Evolutionary conservation across 331 rosid genomes (phyloP).

Genomic region (Cydonia oblonga): DNA sequence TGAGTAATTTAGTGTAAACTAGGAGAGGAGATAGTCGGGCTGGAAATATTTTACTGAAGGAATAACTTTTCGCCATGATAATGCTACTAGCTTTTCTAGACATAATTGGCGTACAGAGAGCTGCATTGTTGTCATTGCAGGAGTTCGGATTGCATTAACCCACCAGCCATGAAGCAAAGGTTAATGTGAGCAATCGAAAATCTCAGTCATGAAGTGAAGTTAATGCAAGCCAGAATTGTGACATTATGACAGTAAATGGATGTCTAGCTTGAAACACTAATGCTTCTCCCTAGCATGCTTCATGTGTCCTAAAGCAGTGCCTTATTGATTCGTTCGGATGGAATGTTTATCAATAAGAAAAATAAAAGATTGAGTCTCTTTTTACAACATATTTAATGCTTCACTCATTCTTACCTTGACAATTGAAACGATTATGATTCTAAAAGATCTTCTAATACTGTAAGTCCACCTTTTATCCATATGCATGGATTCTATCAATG

Average conservation of each 20-base stretch:
- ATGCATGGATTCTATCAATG: neutral
- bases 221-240: neutral
- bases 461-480: neutral
- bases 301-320: neutral
- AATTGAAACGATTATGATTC: neutral
- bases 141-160: neutral
- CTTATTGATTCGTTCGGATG: neutral
- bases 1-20: neutral
- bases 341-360: neutral
- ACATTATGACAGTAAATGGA: neutral
- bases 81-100: neutral
- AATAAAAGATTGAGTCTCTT: neutral
- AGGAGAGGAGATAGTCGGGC: neutral
- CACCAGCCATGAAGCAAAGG: neutral
- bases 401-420: neutral
- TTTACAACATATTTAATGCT: neutral
- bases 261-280: neutral
- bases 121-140: neutral
- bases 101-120: neutral
- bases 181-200: neutral
- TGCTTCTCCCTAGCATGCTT: neutral
- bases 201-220: neutral
- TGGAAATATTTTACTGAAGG: neutral
- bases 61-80: neutral
- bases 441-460: neutral